Evolutionary conservation across 306 rosid species (phyloP).

Genomic region (Abrus precatorius): DNA sequence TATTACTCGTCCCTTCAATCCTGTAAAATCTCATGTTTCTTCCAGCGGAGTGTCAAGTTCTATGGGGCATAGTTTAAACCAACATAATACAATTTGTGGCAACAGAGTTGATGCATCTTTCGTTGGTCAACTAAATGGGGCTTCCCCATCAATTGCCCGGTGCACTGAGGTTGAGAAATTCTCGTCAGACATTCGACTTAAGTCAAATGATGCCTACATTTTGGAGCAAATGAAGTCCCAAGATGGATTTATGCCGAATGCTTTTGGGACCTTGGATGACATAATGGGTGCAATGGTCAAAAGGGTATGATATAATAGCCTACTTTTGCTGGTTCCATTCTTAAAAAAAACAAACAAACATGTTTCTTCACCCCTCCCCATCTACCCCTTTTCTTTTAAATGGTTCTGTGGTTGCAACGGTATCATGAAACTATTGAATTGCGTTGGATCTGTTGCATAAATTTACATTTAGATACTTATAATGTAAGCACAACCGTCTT

Average conservation of each 20-base stretch:
- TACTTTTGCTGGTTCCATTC: slow-evolving; percentile 24
- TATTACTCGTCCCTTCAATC: slow-evolving; percentile 50
- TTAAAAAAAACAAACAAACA: not conserved
- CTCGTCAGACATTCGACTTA: slow-evolving; percentile 45
- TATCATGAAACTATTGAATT: slow-evolving; percentile 11
- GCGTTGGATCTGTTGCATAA: not conserved
- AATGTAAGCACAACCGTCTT: not conserved
- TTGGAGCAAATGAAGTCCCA: slow-evolving; percentile 59
- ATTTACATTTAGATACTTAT: slow-evolving; percentile 10
- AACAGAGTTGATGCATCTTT: slow-evolving; percentile 50
- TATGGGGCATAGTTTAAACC: slow-evolving; percentile 55
- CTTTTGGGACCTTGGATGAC: slow-evolving; percentile 70
- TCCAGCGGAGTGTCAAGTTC: slow-evolving; percentile 38
- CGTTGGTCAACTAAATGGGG: slow-evolving; percentile 54
- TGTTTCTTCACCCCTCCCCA: not conserved
- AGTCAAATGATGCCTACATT: slow-evolving; percentile 60
- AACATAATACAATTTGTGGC: slow-evolving; percentile 53
- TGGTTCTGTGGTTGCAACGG: slow-evolving; percentile 20
- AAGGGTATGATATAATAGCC: slow-evolving; percentile 68
- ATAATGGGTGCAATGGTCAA: slow-evolving; percentile 68
- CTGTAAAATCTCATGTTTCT: slow-evolving; percentile 52
- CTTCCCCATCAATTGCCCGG: slow-evolving; percentile 46
- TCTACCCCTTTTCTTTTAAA: not conserved
- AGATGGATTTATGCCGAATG: slow-evolving; percentile 58
- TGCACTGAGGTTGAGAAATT: slow-evolving; percentile 50